Evolutionary conservation across 306 rosid species (phyloP).

Genomic region (Benincasa hispida): DNA sequence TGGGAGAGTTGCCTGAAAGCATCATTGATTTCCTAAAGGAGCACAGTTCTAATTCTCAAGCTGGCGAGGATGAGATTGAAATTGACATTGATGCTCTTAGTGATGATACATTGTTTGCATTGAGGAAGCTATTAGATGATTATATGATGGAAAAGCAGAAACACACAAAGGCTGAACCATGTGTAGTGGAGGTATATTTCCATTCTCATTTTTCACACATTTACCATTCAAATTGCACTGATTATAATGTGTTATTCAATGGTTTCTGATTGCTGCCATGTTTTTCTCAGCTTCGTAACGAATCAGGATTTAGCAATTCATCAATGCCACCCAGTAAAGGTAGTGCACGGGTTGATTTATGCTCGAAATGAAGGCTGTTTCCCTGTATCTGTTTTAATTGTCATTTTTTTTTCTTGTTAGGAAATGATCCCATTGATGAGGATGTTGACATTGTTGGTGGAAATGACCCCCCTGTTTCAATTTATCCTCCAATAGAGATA

Average conservation of each 20-base stretch:
- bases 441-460: conserved; percentile 90
- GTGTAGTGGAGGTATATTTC: conserved; percentile 62
- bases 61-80: conserved; percentile 79
- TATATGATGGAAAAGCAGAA: conserved; percentile 53
- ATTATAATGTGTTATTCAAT: background rate
- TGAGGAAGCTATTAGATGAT: conserved; percentile 68
- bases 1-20: conserved; percentile 62
- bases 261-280: conserved; percentile 8
- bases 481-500: conserved; percentile 63
- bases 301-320: conserved; percentile 69
- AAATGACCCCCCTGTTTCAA: conserved; percentile 74
- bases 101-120: conserved; percentile 51
- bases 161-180: conserved; percentile 38
- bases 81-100: conserved; percentile 74
- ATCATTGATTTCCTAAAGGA: conserved; percentile 62
- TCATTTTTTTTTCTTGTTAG: conserved; percentile 28
- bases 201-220: background rate
- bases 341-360: background rate
- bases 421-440: conserved; percentile 62
- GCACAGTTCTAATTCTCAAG: conserved; percentile 34
- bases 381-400: background rate
- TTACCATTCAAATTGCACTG: background rate
- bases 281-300: conserved; percentile 44
- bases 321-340: conserved; percentile 67
- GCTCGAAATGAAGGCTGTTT: background rate